Conservation (phyloP, 257 asterid species). For the Datura wrightii region DNA sequence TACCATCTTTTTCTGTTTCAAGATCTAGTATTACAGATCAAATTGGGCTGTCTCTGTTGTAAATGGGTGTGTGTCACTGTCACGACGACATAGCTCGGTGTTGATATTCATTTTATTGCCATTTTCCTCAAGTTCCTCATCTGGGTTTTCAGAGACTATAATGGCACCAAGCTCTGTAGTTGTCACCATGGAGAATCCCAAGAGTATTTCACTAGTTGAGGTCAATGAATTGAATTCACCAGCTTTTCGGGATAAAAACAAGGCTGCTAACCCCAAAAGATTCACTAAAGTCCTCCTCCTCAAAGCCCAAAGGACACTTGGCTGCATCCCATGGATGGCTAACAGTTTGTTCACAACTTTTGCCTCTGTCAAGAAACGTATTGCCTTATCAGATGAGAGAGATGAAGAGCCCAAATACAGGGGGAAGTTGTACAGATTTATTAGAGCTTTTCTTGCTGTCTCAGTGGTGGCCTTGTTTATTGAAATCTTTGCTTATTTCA, state of each 20-base stretch:
- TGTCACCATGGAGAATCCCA: constrained; percentile 69
- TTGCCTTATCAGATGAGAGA: constrained; percentile 66
- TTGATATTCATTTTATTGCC: constrained; percentile 20
- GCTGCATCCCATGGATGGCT: constrained; percentile 72
- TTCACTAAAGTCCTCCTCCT: constrained; percentile 70
- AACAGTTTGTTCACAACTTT: constrained; percentile 41
- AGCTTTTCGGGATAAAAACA: constrained; percentile 64
- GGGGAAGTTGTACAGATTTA: constrained; percentile 70
- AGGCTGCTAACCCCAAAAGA: constrained; percentile 64
- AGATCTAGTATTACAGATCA: constrained; percentile 52
- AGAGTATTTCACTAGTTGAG: constrained; percentile 58
- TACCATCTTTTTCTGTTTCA: constrained; percentile 37
- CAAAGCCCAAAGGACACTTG: constrained; percentile 63
- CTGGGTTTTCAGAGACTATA: constrained; percentile 5
- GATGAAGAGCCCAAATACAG: constrained; percentile 75
- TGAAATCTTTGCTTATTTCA: constrained; percentile 69
- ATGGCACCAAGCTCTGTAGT: constrained; percentile 89
- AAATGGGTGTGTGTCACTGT: constrained; percentile 21
- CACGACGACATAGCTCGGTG: constrained; percentile 28
- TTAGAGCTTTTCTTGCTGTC: constrained; percentile 69
- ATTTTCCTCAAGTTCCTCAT: constrained; percentile 35
- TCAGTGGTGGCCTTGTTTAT: constrained; percentile 67
- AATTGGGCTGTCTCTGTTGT: background rate
- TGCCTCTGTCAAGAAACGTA: constrained; percentile 67
- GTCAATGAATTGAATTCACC: constrained; percentile 46